Evolutionary conservation across 257 asterid species (phyloP).

Genomic region (Paraleonurus japonicus): DNA sequence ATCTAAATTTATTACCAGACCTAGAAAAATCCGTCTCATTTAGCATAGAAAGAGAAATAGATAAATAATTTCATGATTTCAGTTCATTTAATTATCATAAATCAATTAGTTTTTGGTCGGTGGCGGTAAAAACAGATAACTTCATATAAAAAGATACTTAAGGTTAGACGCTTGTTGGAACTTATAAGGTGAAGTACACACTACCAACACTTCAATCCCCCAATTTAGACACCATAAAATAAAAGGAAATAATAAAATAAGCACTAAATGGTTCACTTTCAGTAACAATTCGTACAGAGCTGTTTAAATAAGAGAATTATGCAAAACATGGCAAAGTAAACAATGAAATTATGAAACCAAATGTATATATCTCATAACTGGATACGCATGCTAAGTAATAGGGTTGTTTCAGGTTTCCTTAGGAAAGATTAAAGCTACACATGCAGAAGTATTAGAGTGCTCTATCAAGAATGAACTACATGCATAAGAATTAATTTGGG

Average conservation of each 20-base stretch:
- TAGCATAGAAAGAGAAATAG: neutral
- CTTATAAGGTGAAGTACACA: neutral
- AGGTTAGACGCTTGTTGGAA: neutral
- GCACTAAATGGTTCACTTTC: neutral
- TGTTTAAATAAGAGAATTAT: neutral
- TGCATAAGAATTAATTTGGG: neutral
- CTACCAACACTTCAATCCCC: neutral
- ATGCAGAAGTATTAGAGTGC: neutral
- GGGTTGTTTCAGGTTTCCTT: neutral
- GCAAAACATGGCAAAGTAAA: neutral
- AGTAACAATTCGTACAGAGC: neutral
- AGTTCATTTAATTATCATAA: neutral
- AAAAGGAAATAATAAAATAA: neutral
- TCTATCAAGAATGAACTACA: neutral
- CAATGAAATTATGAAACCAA: neutral
- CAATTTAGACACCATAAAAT: neutral
- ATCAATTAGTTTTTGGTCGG: neutral
- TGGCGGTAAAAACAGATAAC: neutral
- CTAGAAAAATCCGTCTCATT: neutral
- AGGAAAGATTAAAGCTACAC: neutral
- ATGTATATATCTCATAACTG: neutral
- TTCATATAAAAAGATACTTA: neutral
- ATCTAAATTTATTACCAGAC: neutral
- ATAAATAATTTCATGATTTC: neutral
- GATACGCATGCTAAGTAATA: neutral